Base-by-base conservation (phyloP, 331 rosid species). In the Rosa hybrid region DNA sequence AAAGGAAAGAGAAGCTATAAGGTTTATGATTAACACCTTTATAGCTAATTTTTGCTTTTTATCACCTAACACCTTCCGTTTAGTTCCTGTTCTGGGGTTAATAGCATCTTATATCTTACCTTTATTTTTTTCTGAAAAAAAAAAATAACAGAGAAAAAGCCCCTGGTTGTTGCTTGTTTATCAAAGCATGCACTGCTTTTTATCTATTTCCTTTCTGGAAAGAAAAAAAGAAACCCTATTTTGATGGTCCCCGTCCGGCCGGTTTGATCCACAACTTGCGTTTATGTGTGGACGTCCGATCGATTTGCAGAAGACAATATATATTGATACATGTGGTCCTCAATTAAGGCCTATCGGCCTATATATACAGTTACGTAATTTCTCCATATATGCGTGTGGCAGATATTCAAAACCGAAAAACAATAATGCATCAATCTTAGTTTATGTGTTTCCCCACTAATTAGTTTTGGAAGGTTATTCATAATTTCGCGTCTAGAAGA, bases 211-310 rank as follows among this genome's bases (percentile, higher is more conserved):
- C 17, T 17, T 53, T 63, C 42, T 64, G 41, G 41, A 11, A 2
- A 23, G 11, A 21, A 27, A 12, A 23, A 60, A 0, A 23, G 12
- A 13, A 11, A 62, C 7, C 18, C 68, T 23, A 53, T 74, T 44
- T 34, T 74, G 51, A 6, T 53, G 6, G 50, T 34, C 77, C 67
- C 23, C 63, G 41, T 46, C 17, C 41, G 69, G 69, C 42, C 44
- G 21, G 70, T 14, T 54, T 20, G 68, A 42, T 54, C 78, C 78
- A 60, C 7, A 53, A 30, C 34, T 74, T 74, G 78, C 50, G 70
- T 27, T 64, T 64, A 14, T 5, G 9, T 12, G 70, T 64, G 44
- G 44, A 64, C 44, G 70, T 64, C 68, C 79, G 57, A 59, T 45
- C 10, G 48, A 45, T 9, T 57, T 34, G 57, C 45, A 60, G 44